Evolutionary conservation across 148 eudicot genomes (phyloP), one percentile per base, ranked within the genome.

Genomic region (Diospyros lotus): DNA sequence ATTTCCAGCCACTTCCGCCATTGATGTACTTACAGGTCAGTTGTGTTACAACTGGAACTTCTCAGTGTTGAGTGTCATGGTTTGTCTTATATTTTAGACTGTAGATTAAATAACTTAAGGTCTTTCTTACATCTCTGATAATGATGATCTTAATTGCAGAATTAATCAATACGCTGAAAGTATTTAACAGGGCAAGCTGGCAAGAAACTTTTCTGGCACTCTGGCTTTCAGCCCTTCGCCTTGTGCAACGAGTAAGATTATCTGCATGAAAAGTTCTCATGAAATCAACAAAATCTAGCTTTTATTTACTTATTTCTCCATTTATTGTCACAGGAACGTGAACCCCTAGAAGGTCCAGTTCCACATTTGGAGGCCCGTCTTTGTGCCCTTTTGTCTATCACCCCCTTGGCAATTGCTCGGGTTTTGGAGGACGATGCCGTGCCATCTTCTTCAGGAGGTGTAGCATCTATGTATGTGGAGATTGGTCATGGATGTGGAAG

Each of bases 201-300:
- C 75, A 80, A 56, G 82, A 80, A n/a, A 80, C 82, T n/a, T 80
- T 80, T 79, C 67, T 80, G 40, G 78, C 75, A 54, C 78, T 80
- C 46, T 80, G 79, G 78, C 75, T 80, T 71, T 69, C 82, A 54
- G 78, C 75, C 45, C 75, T 80, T 72, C 78, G 79, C 59, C 75
- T 80, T 65, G 79, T 80, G 59, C 82, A 80, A 75, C 70, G 82
- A 71, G 82, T 80, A 66, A 63, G 75, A 75, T 58, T 41, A 40
- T 44, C 15, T 62, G 67, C 28, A 12, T 2, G 54, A 9, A 64
- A 53, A 46, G 62, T 46, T 71, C 11, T 58, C 28, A 66, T 76
- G 14, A 2, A 38, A 39, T 39, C 64, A 44, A 43, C 66, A 51
- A 40, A 55, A 9, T 58, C 42, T 56, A 59, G 11, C 53, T 71